These are phyloP conservation scores for Scheffersomyces lignicola DNA, from an alignment of 1,139 yeast species.

Conservation along the genomic window DNA sequence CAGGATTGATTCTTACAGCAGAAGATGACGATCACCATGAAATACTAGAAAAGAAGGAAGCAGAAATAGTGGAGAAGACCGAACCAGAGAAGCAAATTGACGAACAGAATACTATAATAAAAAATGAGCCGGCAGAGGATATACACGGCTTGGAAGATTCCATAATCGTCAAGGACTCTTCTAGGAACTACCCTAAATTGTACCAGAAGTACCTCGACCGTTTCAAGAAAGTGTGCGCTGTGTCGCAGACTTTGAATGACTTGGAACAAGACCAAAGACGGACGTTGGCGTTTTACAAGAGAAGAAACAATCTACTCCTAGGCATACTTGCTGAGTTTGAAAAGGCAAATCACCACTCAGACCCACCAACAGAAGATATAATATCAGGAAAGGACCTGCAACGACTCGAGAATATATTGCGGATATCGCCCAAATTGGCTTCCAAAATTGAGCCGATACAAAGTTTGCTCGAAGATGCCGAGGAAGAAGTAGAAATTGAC, in stretches of 20 bases:
- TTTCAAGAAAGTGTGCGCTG: constrained; percentile 23
- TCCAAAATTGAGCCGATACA: constrained; percentile 17
- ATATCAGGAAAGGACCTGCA: constrained; percentile 11
- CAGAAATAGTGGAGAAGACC: too few species aligned
- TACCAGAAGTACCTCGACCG: constrained; percentile 28
- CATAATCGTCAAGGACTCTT: too few species aligned
- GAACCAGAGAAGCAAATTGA: too few species aligned
- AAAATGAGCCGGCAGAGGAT: too few species aligned
- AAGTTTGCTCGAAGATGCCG: constrained; percentile 3
- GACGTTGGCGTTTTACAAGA: constrained; percentile 32
- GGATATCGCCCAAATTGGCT: constrained; percentile 22
- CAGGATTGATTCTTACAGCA: too few species aligned
- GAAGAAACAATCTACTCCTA: constrained; percentile 41
- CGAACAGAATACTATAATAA: too few species aligned
- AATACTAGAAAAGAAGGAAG: too few species aligned
- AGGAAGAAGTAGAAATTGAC: constrained; percentile 6
- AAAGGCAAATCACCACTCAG: constrained; percentile 5
- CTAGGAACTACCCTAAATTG: constrained; percentile 21
- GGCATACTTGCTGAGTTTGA: constrained; percentile 28
- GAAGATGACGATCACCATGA: too few species aligned
- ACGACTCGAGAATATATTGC: constrained; percentile 25
- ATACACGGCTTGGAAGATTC: too few species aligned
- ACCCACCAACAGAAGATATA: constrained; percentile 6
- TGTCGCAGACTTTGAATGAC: constrained; percentile 28
- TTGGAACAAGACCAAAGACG: constrained; percentile 36